Percentiles rank a stretch among this genome's conserved stretches.
Conservation (phyloP, 257 asterid genomes). For the Leptodermis oblonga region DNA sequence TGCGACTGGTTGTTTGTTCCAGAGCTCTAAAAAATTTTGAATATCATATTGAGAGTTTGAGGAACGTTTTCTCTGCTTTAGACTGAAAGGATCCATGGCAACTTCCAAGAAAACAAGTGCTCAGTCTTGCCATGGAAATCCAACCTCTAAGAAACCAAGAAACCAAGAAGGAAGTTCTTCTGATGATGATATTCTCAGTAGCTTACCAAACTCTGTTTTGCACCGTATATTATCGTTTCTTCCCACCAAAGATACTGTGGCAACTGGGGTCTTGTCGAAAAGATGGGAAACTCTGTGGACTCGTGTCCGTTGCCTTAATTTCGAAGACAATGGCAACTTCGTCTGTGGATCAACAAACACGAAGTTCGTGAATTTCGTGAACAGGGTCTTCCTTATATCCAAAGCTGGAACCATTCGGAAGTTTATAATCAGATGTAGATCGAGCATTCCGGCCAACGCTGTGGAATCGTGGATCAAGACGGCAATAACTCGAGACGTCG, state of each 20-base stretch:
- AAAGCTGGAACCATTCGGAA: not conserved
- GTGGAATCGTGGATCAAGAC: not conserved
- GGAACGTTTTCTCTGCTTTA: too few species aligned
- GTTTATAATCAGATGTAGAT: not conserved
- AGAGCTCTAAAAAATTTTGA: too few species aligned
- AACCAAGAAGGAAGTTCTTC: too few species aligned
- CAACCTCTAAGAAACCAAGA: too few species aligned
- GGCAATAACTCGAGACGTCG: not conserved
- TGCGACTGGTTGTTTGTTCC: too few species aligned
- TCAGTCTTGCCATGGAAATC: too few species aligned
- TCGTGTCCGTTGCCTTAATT: not conserved
- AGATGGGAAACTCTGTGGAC: slow-evolving; percentile 4
- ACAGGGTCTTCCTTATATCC: not conserved
- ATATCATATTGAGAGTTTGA: too few species aligned
- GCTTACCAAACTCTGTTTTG: not conserved
- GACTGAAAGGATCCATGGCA: too few species aligned
- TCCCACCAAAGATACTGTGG: not conserved
- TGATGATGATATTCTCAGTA: not conserved
- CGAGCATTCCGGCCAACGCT: not conserved
- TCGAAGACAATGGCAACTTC: not conserved
- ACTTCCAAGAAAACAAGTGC: too few species aligned
- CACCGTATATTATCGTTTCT: not conserved
- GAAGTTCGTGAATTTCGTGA: not conserved
- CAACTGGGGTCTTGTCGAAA: not conserved
- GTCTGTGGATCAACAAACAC: too few species aligned